Base-by-base conservation (phyloP, 306 rosid species). In the Vachellia collinsii region DNA sequence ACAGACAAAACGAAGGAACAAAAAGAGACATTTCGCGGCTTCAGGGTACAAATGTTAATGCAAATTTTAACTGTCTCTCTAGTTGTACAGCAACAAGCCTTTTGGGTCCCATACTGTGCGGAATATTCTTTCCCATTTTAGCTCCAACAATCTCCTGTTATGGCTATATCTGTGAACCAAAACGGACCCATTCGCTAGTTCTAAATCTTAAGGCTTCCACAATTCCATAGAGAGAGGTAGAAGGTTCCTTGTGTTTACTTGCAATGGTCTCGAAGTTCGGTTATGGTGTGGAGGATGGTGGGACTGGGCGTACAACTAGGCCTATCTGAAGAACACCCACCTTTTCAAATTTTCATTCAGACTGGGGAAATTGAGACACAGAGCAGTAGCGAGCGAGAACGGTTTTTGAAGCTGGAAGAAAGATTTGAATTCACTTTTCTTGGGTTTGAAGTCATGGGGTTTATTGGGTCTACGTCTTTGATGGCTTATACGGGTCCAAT, bases 41-140 rank as follows among this genome's bases (percentile, higher is more conserved):
- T 72, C 44, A 77, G 82, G 89, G 86, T 48, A 73, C 23, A 63
- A 46, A 34, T n/a, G 90, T 84, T 68, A 77, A 73, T 70, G 13
- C 10, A 39, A 12, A 0, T 39, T 61, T 6, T 42, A 77, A 56
- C 79, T 54, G 84, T 59, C 61, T 29, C 66, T 29, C 19, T 25
- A 63, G 68, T 50, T 79, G n/a, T 66, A 34, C 66, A 44, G 56
- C 39, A 70, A 59, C 77, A 70, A 34, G 63, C 62, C 54, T 38
- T 66, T 58, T 77, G 81, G 69, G 89, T 86, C 75, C 23, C 90
- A 87, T 83, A 70, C 87, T 68, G 87, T 74, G 38, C 59, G 90
- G 94, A 80, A 93, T 93, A 91, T 91, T 93, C 94, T 75, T 37
- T 50, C 66, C 36, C 54, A 43, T 54, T 23, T 83, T 67, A 77